Percentiles rank a stretch among this genome's conserved stretches.
Evolutionary conservation across 495 filamentous ascomycete genomes (phyloP).

Genomic region (Hyphodiscus hymeniophilus): DNA sequence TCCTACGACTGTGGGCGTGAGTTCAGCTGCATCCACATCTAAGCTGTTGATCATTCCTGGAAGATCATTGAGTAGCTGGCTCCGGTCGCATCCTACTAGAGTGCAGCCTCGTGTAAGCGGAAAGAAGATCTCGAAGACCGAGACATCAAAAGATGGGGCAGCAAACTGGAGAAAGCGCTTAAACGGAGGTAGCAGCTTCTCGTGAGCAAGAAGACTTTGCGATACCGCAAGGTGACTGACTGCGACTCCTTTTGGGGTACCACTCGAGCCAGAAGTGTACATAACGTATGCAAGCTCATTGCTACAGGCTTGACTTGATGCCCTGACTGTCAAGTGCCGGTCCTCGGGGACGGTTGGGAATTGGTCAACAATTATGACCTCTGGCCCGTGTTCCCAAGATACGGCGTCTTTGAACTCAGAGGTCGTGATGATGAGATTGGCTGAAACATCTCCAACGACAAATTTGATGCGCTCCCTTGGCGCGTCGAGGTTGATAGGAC

Average conservation of each 20-base stretch:
- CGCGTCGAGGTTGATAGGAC: conserved; percentile 63
- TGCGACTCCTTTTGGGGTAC: conserved; percentile 78
- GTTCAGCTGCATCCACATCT: conserved; percentile 68
- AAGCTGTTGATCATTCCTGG: conserved; percentile 51
- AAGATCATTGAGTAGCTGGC: conserved; percentile 60
- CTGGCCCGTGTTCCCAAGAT: conserved; percentile 27
- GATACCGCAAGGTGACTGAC: conserved; percentile 70
- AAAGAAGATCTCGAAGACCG: conserved; percentile 85
- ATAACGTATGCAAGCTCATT: conserved; percentile 72
- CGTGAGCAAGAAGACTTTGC: conserved; percentile 70
- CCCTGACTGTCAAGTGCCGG: background rate
- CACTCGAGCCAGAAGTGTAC: conserved; percentile 87
- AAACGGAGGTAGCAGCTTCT: conserved; percentile 63
- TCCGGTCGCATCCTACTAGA: conserved; percentile 57
- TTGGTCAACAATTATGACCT: conserved; percentile 21
- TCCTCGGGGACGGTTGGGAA: conserved; percentile 10
- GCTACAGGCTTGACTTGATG: conserved; percentile 1
- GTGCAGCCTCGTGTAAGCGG: conserved; percentile 62
- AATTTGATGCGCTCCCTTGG: conserved; percentile 66
- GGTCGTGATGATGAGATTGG: conserved; percentile 46
- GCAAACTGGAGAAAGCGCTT: conserved; percentile 79
- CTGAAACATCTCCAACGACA: conserved; percentile 59
- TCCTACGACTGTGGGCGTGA: conserved; percentile 74
- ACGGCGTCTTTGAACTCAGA: conserved; percentile 25
- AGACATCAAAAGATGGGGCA: conserved; percentile 81